A percentile compares a stretch with the other conserved stretches of the same genome.
Conservation (phyloP, 2,329 filamentous ascomycete species). For the Microcyclosporella mali region DNA sequence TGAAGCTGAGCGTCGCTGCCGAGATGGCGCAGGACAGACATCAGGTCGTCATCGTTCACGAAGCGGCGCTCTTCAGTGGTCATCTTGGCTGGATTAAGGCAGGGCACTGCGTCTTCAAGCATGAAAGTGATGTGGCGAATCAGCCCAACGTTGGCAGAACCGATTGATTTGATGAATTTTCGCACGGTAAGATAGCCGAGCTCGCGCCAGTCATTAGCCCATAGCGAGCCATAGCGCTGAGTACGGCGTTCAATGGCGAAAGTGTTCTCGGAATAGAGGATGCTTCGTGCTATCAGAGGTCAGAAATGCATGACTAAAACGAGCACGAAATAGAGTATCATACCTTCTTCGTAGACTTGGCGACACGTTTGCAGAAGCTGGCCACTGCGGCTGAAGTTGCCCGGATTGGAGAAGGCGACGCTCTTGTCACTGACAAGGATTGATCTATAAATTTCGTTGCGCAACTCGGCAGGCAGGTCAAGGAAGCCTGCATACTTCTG, state of each 20-base stretch:
- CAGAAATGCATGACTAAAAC: background rate
- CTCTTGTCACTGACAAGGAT: slow-evolving; percentile 32
- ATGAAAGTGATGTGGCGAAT: slow-evolving; percentile 41
- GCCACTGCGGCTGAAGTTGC: slow-evolving; percentile 37
- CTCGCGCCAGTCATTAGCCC: slow-evolving; percentile 38
- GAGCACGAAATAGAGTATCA: background rate
- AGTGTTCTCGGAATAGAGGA: slow-evolving; percentile 47
- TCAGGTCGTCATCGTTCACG: slow-evolving; percentile 42
- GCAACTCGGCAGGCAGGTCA: slow-evolving; percentile 8
- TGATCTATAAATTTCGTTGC: slow-evolving; percentile 19
- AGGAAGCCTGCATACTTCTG: slow-evolving; percentile 12
- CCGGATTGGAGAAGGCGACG: slow-evolving; percentile 33
- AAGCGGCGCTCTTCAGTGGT: slow-evolving; percentile 43
- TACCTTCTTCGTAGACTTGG: slow-evolving; percentile 30
- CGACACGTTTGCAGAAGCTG: slow-evolving; percentile 44
- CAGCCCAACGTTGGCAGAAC: slow-evolving; percentile 41
- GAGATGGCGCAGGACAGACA: slow-evolving; percentile 41
- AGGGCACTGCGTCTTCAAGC: slow-evolving; percentile 42
- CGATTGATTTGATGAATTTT: slow-evolving; percentile 43
- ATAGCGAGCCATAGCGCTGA: slow-evolving; percentile 31
- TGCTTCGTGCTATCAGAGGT: slow-evolving; percentile 32
- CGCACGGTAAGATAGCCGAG: slow-evolving; percentile 29
- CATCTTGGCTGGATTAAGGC: slow-evolving; percentile 34
- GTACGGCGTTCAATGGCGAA: slow-evolving; percentile 41
- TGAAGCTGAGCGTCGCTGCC: slow-evolving; percentile 37